These are phyloP conservation scores for Perkinsus marinus DNA, from an alignment of 169 alveolate genomes.

Conservation along the genomic window DNA sequence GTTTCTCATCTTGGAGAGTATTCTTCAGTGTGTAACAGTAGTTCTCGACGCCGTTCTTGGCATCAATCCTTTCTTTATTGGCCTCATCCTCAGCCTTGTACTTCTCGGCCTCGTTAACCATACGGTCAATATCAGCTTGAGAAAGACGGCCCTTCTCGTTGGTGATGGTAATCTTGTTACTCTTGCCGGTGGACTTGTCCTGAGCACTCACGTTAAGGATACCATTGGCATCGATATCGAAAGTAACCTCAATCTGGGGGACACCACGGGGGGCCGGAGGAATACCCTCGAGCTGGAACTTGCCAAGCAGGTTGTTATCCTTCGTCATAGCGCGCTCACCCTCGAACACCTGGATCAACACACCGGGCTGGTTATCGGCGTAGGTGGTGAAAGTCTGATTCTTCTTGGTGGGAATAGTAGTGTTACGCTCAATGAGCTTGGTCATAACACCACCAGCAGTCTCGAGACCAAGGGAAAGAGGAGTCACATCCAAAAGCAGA, in stretches of 20 bases:
- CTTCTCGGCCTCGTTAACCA: conserved; percentile 92
- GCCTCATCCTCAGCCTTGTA: conserved; percentile 83
- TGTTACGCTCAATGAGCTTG: conserved; percentile 73
- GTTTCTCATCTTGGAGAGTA: conserved; percentile 74
- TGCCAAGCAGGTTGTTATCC: conserved; percentile 83
- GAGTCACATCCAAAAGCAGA: conserved; percentile 60
- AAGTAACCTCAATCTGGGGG: conserved; percentile 93
- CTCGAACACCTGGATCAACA: conserved; percentile 78
- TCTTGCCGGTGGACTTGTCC: conserved; percentile 85
- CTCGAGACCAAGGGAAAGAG: conserved; percentile 82
- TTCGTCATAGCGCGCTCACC: conserved; percentile 89
- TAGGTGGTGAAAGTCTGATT: conserved; percentile 83
- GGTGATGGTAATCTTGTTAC: conserved; percentile 83
- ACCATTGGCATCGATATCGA: conserved; percentile 93
- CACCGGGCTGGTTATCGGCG: conserved; percentile 81
- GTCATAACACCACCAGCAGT: conserved; percentile 92
- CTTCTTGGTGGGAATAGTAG: conserved; percentile 86
- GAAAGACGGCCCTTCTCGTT: conserved; percentile 89
- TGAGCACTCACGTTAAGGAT: conserved; percentile 85
- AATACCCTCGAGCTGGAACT: conserved; percentile 84
- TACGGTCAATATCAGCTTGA: conserved; percentile 82
- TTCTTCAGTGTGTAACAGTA: conserved; percentile 80
- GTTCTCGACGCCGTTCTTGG: conserved; percentile 80
- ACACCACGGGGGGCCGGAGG: conserved; percentile 90
- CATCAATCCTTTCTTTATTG: conserved; percentile 70